These are phyloP conservation scores for Colletotrichum kahawae DNA, from an alignment of 2,329 filamentous ascomycete genomes.

Conservation along the genomic window DNA sequence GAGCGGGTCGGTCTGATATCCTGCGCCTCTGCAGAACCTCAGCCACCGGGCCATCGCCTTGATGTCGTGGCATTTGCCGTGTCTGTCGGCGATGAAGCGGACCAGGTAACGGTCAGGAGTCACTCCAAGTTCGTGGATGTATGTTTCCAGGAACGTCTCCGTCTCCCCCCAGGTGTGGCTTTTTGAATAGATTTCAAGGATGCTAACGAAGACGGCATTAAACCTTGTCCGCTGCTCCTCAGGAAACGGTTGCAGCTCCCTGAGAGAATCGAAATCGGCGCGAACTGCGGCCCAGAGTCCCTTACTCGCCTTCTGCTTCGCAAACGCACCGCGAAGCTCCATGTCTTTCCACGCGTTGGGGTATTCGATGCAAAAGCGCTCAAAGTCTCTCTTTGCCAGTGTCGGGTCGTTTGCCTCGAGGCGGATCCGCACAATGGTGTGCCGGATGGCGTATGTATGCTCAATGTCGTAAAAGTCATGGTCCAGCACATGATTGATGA, in stretches of 20 bases:
- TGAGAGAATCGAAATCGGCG: conserved; percentile 34
- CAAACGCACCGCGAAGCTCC: conserved; percentile 37
- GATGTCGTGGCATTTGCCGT: conserved; percentile 42
- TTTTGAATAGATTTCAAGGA: conserved; percentile 44
- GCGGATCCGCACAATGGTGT: conserved; percentile 12
- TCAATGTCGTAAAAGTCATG: conserved; percentile 7
- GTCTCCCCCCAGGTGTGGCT: conserved; percentile 43
- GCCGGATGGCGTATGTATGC: background rate
- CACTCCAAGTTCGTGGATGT: conserved; percentile 37
- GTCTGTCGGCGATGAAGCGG: conserved; percentile 47
- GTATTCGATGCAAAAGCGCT: background rate
- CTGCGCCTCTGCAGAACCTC: conserved; percentile 37
- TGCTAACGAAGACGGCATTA: conserved; percentile 38
- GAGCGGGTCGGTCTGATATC: conserved; percentile 38
- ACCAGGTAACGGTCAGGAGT: conserved; percentile 41
- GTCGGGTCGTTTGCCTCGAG: conserved; percentile 7
- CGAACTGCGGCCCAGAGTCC: conserved; percentile 48
- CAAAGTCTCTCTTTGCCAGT: background rate
- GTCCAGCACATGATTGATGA: background rate
- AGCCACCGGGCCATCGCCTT: conserved; percentile 46
- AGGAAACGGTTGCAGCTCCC: conserved; percentile 16
- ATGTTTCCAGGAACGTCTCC: conserved; percentile 43
- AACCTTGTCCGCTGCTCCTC: conserved; percentile 24
- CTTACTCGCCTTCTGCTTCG: conserved; percentile 37
- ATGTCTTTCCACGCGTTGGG: background rate